Conservation (phyloP, 306 rosid species). For the Psophocarpus tetragonolobus region DNA sequence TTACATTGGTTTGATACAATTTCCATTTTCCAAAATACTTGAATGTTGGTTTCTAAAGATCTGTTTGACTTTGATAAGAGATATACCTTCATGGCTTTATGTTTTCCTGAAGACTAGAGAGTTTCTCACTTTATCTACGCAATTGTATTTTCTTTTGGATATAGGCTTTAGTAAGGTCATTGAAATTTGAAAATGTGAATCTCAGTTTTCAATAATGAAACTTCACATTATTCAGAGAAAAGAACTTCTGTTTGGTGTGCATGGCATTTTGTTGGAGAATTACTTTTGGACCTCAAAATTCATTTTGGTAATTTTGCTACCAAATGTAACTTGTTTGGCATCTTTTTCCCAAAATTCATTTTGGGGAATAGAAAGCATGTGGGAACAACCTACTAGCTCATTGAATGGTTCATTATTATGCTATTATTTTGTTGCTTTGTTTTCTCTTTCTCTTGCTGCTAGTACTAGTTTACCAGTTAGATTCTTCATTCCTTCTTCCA, state of each 20-base stretch:
- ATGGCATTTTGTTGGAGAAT: neutral
- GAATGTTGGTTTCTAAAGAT: too few species aligned
- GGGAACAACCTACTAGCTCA: too few species aligned
- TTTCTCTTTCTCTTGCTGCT: neutral
- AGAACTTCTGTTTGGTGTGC: neutral
- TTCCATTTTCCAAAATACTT: neutral
- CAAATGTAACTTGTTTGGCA: too few species aligned
- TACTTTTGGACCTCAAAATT: too few species aligned
- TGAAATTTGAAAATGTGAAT: neutral
- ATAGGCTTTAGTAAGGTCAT: neutral
- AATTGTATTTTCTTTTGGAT: too few species aligned
- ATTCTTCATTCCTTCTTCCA: conserved; percentile 1
- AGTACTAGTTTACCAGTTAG: neutral
- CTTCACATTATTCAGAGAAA: neutral
- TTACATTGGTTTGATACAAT: neutral
- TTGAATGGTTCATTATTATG: neutral
- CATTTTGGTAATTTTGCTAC: too few species aligned
- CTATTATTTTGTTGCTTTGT: neutral
- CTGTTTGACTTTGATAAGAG: neutral
- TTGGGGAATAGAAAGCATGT: too few species aligned
- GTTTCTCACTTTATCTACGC: neutral
- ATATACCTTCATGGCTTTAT: neutral
- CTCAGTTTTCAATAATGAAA: neutral
- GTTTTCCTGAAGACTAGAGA: neutral
- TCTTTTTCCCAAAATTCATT: too few species aligned